Evolutionary conservation across 1,284 basidiomycete species (phyloP).

Genomic region (Rhodotorula sp.): DNA sequence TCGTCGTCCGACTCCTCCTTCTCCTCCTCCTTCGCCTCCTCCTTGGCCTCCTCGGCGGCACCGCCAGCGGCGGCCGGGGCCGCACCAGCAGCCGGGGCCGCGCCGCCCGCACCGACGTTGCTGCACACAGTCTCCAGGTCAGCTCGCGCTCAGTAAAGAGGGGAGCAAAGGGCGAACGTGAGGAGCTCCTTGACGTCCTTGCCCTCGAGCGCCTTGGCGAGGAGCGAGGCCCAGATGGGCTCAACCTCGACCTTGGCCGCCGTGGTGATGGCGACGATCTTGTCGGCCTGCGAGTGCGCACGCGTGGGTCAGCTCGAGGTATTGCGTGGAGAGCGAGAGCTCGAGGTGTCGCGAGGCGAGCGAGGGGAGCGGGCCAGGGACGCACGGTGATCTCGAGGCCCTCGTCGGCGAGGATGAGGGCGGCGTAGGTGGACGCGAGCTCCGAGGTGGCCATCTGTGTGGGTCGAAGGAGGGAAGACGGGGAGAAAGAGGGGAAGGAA

Average conservation of each 20-base stretch:
- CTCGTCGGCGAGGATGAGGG: constrained; percentile 95
- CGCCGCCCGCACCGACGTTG: constrained; percentile 50
- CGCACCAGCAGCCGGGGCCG: constrained; percentile 66
- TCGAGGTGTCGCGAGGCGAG: neutral
- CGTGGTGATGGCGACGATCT: constrained; percentile 77
- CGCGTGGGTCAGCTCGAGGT: neutral
- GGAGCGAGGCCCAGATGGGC: constrained; percentile 94
- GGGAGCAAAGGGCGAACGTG: constrained; percentile 60
- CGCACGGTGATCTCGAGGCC: constrained; percentile 94
- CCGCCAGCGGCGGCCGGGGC: constrained; percentile 61
- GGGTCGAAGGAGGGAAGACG: neutral
- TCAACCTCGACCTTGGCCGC: constrained; percentile 88
- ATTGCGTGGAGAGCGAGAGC: no score
- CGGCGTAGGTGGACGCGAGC: constrained; percentile 60
- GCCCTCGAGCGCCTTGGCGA: constrained; percentile 96
- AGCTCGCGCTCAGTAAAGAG: constrained; percentile 64
- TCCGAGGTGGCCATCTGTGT: constrained; percentile 34
- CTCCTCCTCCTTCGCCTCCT: constrained; percentile 68
- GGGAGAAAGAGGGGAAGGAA: no score
- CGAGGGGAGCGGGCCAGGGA: constrained; percentile 41
- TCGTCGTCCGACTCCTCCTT: constrained; percentile 82
- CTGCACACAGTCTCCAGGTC: neutral
- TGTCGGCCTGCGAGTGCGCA: constrained; percentile 71
- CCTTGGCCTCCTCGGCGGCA: constrained; percentile 60
- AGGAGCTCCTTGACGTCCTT: constrained; percentile 96